phyloP scores from a whole-genome alignment of 768 basidiomycete species.

The Termitomyces heimii region DNA sequence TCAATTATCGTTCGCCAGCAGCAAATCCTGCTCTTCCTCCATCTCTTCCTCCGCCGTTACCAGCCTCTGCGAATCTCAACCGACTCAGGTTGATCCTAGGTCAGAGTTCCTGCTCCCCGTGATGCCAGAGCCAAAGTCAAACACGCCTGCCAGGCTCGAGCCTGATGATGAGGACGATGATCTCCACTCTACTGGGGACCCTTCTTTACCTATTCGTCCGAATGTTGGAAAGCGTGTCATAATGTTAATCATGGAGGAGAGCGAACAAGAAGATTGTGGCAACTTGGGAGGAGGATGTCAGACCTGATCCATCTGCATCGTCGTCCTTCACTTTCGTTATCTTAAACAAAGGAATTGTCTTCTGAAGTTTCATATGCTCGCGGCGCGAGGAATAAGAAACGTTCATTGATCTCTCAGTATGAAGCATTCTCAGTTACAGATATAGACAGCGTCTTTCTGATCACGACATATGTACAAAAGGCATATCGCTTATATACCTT shows the following conservation, averaged over 20 bases:
- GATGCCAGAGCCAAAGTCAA: neutral
- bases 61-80: neutral
- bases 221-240: neutral
- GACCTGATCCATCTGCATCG: neutral
- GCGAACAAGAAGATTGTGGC: neutral
- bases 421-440: no score
- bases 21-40: neutral
- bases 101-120: neutral
- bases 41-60: neutral
- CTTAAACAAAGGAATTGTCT: neutral
- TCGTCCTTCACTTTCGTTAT: neutral
- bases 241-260: no score
- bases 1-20: neutral
- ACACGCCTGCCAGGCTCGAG: neutral
- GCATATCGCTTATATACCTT: no score
- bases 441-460: no score
- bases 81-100: neutral
- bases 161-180: neutral
- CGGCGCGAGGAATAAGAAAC: no score
- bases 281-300: neutral
- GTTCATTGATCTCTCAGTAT: no score
- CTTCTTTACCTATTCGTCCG: slow-evolving; percentile 11
- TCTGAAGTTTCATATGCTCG: no score
- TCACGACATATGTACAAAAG: no score
- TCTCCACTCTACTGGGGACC: neutral